phyloP scores from a whole-genome alignment of 345 rosid species.

The Iberis pinnata region DNA sequence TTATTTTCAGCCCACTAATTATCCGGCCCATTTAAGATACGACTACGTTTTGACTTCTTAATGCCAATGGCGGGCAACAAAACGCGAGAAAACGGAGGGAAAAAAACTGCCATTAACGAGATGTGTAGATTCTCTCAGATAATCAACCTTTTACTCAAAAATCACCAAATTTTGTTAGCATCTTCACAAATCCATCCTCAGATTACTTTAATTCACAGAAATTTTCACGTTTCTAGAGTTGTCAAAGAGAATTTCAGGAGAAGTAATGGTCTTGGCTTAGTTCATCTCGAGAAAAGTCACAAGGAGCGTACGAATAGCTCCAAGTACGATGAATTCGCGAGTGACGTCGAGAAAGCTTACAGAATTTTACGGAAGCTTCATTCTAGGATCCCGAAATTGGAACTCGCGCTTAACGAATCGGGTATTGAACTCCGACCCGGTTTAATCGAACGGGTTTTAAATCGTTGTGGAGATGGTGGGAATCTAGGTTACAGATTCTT shows the following conservation, averaged over 20 bases:
- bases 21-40: too few species aligned
- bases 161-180: neutral
- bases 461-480: conserved; percentile 91
- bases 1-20: too few species aligned
- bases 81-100: too few species aligned
- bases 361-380: conserved; percentile 66
- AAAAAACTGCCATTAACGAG: neutral
- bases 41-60: neutral
- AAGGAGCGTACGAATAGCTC: conserved; percentile 12
- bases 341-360: conserved; percentile 76
- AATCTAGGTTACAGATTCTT: conserved; percentile 73
- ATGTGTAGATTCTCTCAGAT: neutral
- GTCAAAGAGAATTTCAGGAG: conserved; percentile 10
- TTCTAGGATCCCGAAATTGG: conserved; percentile 50
- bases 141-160: neutral
- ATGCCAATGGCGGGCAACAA: too few species aligned
- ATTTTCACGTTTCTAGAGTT: conserved; percentile 11
- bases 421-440: conserved; percentile 62
- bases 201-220: neutral
- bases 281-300: conserved; percentile 34
- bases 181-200: conserved; percentile 9
- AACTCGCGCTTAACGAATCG: conserved; percentile 58
- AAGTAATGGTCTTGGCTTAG: conserved; percentile 40
- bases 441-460: conserved; percentile 68
- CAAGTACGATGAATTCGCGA: conserved; percentile 47